These are phyloP conservation scores for Naganishia friedmannii DNA, from an alignment of 768 basidiomycete genomes.

Conservation along the genomic window DNA sequence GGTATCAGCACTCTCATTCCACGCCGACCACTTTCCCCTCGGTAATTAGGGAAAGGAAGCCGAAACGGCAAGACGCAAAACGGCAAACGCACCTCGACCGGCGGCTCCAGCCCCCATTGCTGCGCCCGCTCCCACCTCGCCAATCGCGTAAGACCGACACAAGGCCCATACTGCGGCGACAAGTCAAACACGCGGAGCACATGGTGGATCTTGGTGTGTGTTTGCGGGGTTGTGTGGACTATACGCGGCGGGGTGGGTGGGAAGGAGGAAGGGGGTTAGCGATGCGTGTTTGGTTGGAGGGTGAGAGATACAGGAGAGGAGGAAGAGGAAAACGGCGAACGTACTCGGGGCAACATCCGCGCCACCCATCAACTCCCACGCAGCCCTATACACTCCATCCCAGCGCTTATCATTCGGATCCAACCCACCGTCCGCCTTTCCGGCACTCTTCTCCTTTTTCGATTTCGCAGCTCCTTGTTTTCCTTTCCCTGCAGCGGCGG, in stretches of 20 bases:
- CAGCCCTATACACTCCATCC: constrained; percentile 57
- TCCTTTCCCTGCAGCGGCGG: constrained; percentile 6
- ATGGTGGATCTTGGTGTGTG: constrained; percentile 46
- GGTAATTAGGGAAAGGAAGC: constrained; percentile 6
- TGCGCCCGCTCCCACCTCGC: constrained; percentile 85
- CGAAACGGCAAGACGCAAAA: constrained; percentile 13
- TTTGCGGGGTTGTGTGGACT: constrained; percentile 48
- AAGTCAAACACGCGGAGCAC: constrained; percentile 51
- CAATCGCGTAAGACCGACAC: constrained; percentile 60
- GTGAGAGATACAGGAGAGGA: too few relatives aligned
- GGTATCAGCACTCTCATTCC: neutral
- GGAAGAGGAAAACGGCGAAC: constrained; percentile 42
- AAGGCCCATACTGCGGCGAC: constrained; percentile 47
- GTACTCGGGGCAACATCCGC: constrained; percentile 59
- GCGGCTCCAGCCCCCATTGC: constrained; percentile 73
- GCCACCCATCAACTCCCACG: constrained; percentile 60
- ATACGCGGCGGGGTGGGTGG: too few relatives aligned
- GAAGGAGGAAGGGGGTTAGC: neutral
- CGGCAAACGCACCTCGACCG: constrained; percentile 62
- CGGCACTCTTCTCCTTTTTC: constrained; percentile 1
- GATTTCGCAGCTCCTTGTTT: neutral
- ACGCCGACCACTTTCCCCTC: constrained; percentile 1
- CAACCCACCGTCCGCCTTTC: constrained; percentile 27
- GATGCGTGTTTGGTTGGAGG: too few relatives aligned
- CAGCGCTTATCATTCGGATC: constrained; percentile 60